Evolutionary conservation across 192 early-diverging fungal genomes (phyloP).

Genomic region (Entomortierella beljakovae): DNA sequence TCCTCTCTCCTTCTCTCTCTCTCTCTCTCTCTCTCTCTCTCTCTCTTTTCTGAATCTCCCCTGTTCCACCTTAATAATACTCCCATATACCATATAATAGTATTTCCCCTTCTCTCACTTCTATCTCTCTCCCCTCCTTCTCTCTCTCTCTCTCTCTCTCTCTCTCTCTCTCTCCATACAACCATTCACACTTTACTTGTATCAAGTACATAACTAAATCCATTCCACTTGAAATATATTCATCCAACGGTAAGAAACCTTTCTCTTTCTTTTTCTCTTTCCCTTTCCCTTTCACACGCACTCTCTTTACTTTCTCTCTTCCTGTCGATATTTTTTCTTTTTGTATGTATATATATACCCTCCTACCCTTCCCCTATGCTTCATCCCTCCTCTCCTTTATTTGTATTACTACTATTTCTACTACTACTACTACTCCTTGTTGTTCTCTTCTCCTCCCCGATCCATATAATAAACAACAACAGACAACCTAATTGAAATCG

Average conservation of each 20-base stretch:
- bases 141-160: not conserved
- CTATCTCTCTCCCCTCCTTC: not conserved
- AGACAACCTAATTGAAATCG: too few species aligned
- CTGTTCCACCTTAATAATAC: too few species aligned
- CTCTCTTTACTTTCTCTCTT: not conserved
- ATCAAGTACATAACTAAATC: not conserved
- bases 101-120: not conserved
- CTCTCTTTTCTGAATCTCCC: too few species aligned
- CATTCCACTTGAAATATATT: not conserved
- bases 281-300: not conserved
- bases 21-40: too few species aligned
- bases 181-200: too few species aligned
- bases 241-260: not conserved
- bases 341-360: not conserved
- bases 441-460: too few species aligned
- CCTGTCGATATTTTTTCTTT: not conserved
- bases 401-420: too few species aligned
- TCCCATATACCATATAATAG: too few species aligned
- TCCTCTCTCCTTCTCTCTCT: not conserved
- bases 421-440: too few species aligned
- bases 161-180: too few species aligned
- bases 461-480: too few species aligned
- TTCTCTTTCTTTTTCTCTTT: constrained; percentile 1
- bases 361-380: not conserved
- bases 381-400: not conserved